A percentile compares a stretch with the other conserved stretches of the same genome.
phyloP scores from a whole-genome alignment of 352 stramenopile species.

The Phytophthora litchii region DNA sequence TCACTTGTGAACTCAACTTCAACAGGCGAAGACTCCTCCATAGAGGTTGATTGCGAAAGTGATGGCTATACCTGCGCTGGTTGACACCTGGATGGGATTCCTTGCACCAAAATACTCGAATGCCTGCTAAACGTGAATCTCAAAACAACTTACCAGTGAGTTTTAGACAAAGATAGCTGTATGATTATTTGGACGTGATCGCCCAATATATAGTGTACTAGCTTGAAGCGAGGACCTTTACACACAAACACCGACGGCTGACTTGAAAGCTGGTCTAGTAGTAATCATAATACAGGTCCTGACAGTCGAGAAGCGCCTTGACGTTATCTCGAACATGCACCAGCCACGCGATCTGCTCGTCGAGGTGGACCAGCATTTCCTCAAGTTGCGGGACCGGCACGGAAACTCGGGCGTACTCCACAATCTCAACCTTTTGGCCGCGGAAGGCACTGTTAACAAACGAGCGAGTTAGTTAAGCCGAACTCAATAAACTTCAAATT shows the following conservation, averaged over 20 bases:
- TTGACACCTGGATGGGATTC: too few relatives aligned
- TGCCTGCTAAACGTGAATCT: too few relatives aligned
- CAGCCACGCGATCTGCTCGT: constrained; percentile 69
- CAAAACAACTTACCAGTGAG: too few relatives aligned
- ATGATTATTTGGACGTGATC: not conserved
- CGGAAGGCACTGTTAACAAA: constrained; percentile 56
- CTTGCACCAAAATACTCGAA: too few relatives aligned
- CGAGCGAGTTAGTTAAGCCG: constrained; percentile 2
- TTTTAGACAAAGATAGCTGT: constrained; percentile 24
- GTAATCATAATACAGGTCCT: constrained; percentile 48
- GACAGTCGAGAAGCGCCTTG: constrained; percentile 73
- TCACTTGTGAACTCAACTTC: constrained; percentile 1
- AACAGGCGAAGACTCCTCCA: constrained; percentile 8
- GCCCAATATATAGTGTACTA: constrained; percentile 26
- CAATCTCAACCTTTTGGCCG: constrained; percentile 80
- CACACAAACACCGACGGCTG: too few relatives aligned
- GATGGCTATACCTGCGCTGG: too few relatives aligned
- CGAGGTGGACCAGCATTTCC: constrained; percentile 74
- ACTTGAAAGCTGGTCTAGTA: constrained; percentile 12
- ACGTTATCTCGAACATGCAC: constrained; percentile 77
- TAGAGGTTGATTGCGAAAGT: constrained; percentile 3
- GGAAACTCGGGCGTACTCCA: constrained; percentile 69
- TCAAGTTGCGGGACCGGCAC: constrained; percentile 79
- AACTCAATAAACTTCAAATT: not conserved
- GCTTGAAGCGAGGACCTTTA: constrained; percentile 11